Conservation (phyloP, 805 yeast species). For the Pichia nanzhaoensis region DNA sequence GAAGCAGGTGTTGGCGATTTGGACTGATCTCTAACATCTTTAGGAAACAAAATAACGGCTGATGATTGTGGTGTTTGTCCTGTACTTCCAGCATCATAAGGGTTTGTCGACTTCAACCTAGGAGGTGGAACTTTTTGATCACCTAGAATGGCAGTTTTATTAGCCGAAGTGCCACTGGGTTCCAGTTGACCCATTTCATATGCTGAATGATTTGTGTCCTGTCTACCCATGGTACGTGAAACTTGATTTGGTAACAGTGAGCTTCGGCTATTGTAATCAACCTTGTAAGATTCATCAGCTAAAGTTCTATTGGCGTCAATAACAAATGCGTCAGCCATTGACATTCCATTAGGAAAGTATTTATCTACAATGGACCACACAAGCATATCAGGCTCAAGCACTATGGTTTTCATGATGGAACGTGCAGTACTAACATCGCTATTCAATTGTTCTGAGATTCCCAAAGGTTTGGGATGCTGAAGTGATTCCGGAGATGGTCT, state of each 20-base stretch:
- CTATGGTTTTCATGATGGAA: not conserved
- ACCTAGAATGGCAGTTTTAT: slow-evolving; percentile 26
- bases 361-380: slow-evolving; percentile 54
- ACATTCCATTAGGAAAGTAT: slow-evolving; percentile 63
- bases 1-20: slow-evolving; percentile 14
- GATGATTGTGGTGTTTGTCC: slow-evolving; percentile 24
- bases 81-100: slow-evolving; percentile 7
- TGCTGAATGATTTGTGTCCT: not conserved
- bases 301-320: slow-evolving; percentile 34
- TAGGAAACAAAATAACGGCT: slow-evolving; percentile 46
- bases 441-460: too few species aligned
- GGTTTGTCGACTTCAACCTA: slow-evolving; percentile 15
- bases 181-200: not conserved
- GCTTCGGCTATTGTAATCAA: not conserved
- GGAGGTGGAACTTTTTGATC: slow-evolving; percentile 28
- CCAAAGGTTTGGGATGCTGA: not conserved
- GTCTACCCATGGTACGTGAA: not conserved
- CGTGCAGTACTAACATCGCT: not conserved
- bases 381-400: slow-evolving; percentile 53
- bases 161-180: not conserved
- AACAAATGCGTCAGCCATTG: slow-evolving; percentile 55
- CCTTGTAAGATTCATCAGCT: slow-evolving; percentile 23
- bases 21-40: slow-evolving; percentile 24
- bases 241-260: not conserved
- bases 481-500: not conserved